Evolutionary conservation across 2,329 filamentous ascomycete species (phyloP).

Genomic region (Alternaria triticimaculans): DNA sequence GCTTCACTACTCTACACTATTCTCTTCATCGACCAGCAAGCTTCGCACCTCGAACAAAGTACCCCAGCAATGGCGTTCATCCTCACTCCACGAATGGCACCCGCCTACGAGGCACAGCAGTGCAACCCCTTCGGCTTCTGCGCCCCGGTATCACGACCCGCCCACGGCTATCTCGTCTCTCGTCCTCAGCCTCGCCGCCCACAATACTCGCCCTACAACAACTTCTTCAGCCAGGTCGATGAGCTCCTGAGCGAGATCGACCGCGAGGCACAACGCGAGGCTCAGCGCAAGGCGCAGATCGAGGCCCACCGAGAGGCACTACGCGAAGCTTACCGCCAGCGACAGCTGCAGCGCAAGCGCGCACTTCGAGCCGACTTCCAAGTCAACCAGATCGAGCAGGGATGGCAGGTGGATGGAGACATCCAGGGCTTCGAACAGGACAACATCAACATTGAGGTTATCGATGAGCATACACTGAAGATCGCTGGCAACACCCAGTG

Average conservation of each 20-base stretch:
- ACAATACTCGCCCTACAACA: conserved; percentile 36
- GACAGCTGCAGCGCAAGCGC: conserved; percentile 39
- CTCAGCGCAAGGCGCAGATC: conserved; percentile 29
- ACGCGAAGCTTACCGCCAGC: conserved; percentile 22
- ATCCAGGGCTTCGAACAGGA: conserved; percentile 43
- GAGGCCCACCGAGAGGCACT: conserved; percentile 39
- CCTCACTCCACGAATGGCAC: conserved; percentile 42
- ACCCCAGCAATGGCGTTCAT: conserved; percentile 41
- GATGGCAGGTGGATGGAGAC: conserved; percentile 43
- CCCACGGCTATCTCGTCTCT: conserved; percentile 25
- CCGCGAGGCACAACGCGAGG: conserved; percentile 28
- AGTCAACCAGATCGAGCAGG: conserved; percentile 37
- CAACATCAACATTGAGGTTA: conserved; percentile 45
- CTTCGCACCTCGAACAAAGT: not conserved
- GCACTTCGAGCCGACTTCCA: conserved; percentile 40
- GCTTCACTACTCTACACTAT: conserved; percentile 19
- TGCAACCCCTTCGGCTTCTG: conserved; percentile 39
- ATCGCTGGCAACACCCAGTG: conserved; percentile 41
- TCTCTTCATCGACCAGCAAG: conserved; percentile 5
- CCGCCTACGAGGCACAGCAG: conserved; percentile 36
- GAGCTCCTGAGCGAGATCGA: conserved; percentile 42
- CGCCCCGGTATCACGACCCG: conserved; percentile 26
- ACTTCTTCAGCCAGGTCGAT: conserved; percentile 44
- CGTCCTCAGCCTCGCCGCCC: conserved; percentile 25
- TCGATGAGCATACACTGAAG: conserved; percentile 43